Evolutionary conservation across 768 basidiomycete species (phyloP).

Genomic region (Crepidotus variabilis): DNA sequence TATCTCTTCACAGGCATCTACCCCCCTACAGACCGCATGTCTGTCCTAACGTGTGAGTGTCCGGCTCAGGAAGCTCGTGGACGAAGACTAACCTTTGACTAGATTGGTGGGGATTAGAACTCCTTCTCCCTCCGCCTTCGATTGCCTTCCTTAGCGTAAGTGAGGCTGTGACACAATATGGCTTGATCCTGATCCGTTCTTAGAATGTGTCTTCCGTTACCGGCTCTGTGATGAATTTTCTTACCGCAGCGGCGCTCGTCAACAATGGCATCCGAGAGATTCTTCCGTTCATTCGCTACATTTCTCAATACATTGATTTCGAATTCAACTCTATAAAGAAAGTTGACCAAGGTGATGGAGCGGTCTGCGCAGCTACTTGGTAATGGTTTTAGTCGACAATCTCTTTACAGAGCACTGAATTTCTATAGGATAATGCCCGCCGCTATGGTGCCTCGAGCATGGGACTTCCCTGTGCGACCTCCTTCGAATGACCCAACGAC

Average conservation of each 20-base stretch:
- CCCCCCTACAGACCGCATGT: constrained; percentile 76
- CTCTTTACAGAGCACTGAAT: neutral
- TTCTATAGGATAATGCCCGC: constrained; percentile 67
- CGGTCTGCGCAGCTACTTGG: constrained; percentile 91
- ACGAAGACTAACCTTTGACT: constrained; percentile 2
- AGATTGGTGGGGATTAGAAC: constrained; percentile 93
- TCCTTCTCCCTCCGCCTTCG: constrained; percentile 71
- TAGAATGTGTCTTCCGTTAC: constrained; percentile 62
- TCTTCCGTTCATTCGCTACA: constrained; percentile 80
- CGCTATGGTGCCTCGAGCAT: constrained; percentile 73
- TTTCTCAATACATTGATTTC: constrained; percentile 72
- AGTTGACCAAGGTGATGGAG: constrained; percentile 69
- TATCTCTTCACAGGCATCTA: constrained; percentile 41
- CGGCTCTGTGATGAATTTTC: constrained; percentile 62
- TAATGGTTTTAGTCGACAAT: constrained; percentile 22
- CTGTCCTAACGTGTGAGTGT: constrained; percentile 70
- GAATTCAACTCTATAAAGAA: constrained; percentile 65
- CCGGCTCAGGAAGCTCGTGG: neutral
- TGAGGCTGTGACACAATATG: constrained; percentile 8
- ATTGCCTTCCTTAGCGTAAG: constrained; percentile 56
- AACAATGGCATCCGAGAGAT: constrained; percentile 79
- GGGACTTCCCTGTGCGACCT: constrained; percentile 61
- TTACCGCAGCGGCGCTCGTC: constrained; percentile 67
- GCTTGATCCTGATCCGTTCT: neutral
- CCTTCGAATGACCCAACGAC: neutral